Evolutionary conservation across 2,329 filamentous ascomycete species (phyloP).

Genomic region (Hypoxylon sp.): DNA sequence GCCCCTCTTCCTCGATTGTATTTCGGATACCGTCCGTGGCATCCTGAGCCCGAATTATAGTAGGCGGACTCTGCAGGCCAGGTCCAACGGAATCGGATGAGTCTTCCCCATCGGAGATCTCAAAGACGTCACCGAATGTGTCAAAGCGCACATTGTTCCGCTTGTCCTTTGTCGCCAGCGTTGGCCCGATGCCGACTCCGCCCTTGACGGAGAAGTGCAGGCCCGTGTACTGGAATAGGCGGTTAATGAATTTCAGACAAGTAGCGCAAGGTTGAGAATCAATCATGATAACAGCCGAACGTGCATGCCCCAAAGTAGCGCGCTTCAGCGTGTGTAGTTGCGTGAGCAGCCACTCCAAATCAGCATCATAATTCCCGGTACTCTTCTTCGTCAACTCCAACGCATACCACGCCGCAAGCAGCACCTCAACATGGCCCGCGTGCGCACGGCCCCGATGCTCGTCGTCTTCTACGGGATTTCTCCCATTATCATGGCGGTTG

Average conservation of each 20-base stretch:
- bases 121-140: slow-evolving; percentile 37
- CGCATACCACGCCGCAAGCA: slow-evolving; percentile 41
- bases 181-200: slow-evolving; percentile 39
- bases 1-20: not conserved
- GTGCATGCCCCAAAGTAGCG: slow-evolving; percentile 18
- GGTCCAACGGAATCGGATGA: not conserved
- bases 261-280: slow-evolving; percentile 44
- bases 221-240: slow-evolving; percentile 38
- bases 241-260: slow-evolving; percentile 43
- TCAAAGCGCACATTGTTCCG: slow-evolving; percentile 30
- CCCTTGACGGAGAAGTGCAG: slow-evolving; percentile 36
- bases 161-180: slow-evolving; percentile 35
- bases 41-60: not conserved
- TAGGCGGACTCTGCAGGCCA: slow-evolving; percentile 1
- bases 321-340: slow-evolving; percentile 31
- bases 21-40: not conserved
- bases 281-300: slow-evolving; percentile 41
- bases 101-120: slow-evolving; percentile 35
- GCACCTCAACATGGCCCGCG: slow-evolving; percentile 48
- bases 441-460: slow-evolving; percentile 43
- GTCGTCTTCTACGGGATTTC: slow-evolving; percentile 7
- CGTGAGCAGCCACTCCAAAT: slow-evolving; percentile 25
- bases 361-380: not conserved
- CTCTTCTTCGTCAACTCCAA: slow-evolving; percentile 8
- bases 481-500: slow-evolving; percentile 40